Base-by-base conservation (phyloP, 345 rosid species). In the Kandelia obovata region DNA sequence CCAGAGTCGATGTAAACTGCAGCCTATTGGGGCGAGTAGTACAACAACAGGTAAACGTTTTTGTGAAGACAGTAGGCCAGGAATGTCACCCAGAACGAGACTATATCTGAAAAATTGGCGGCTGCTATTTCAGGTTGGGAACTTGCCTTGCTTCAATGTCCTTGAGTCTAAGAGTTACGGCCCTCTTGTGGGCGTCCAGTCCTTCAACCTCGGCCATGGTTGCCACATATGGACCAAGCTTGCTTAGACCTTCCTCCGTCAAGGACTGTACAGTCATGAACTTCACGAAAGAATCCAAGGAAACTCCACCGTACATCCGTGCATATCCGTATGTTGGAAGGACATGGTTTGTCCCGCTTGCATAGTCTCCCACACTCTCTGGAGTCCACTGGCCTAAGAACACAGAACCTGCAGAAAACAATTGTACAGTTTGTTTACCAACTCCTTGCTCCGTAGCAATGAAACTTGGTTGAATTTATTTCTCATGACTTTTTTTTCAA, bases 321-420 rank as follows among this genome's bases (percentile, higher is more conserved):
- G 97, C 97, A 75, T 90, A 92, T 7, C 97, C 97, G 49, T 95
- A 95, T 0, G 96, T 92, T 6, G 96, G 99, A 19, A 90, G 89
- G 69, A 90, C 96, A 37, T 87, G 94, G 78, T 93, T 91, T 73
- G 95, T 94, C 31, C 96, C 97, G 4, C 97, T 95, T 1, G 97
- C 99, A 72, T 95, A 92, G 74, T 95, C 96, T 55, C 97, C 99
- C 47, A 92, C 96, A 56, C 99, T 95, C 79, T 92, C 96, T 2
- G 99, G 97, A 0, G 97, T 95, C 98, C 99, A 92, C 34, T 81
- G 85, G 20, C 97, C 98, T 64, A 93, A 28, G 78, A 93, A 93
- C 69, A 91, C 97, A 0, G 97, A 93, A 23, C 98, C 95, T 89
- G 82, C 56, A 53, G 64, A 20, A 17, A 13, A 23, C 58, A 43